Evolutionary conservation across 148 eudicot genomes (phyloP).

Genomic region (Dianthus caryophyllus): DNA sequence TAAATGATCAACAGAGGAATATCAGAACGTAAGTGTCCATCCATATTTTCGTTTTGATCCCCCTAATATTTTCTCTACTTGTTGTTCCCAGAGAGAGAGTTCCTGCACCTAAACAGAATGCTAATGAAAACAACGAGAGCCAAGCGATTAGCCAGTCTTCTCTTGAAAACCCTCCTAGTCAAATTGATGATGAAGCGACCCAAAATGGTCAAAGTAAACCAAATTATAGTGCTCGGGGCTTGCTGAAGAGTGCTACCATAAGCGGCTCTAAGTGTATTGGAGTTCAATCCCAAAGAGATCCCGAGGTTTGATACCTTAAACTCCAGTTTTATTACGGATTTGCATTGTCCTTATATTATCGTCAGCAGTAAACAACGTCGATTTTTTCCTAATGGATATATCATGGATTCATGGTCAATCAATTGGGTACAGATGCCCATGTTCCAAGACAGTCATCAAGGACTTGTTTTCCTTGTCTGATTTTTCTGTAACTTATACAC

Average conservation of each 20-base stretch:
- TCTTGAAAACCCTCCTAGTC: conserved; percentile 43
- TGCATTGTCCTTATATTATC: not conserved
- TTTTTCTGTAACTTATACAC: too few relatives aligned
- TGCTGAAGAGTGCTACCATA: conserved; percentile 70
- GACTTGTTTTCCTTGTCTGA: too few relatives aligned
- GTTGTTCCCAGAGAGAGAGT: conserved; percentile 54
- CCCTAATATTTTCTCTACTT: conserved; percentile 1
- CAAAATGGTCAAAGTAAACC: conserved; percentile 39
- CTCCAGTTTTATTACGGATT: not conserved
- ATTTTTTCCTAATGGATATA: not conserved
- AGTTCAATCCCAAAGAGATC: conserved; percentile 27
- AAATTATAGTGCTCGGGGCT: conserved; percentile 44
- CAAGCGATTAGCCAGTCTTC: conserved; percentile 34
- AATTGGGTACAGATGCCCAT: not conserved
- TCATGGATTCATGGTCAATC: not conserved
- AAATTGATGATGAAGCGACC: conserved; percentile 25
- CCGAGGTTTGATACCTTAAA: conserved; percentile 23
- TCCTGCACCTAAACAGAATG: conserved; percentile 49
- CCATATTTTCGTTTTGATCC: conserved; percentile 1
- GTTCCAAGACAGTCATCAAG: too few relatives aligned
- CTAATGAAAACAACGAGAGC: conserved; percentile 33
- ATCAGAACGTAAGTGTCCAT: not conserved
- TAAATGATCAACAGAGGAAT: not conserved
- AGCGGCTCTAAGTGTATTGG: conserved; percentile 71
- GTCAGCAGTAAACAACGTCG: not conserved